A percentile compares a stretch with the other conserved stretches of the same genome.
Conservation (phyloP, 306 rosid species). For the Cucurbita argyrosperma region DNA sequence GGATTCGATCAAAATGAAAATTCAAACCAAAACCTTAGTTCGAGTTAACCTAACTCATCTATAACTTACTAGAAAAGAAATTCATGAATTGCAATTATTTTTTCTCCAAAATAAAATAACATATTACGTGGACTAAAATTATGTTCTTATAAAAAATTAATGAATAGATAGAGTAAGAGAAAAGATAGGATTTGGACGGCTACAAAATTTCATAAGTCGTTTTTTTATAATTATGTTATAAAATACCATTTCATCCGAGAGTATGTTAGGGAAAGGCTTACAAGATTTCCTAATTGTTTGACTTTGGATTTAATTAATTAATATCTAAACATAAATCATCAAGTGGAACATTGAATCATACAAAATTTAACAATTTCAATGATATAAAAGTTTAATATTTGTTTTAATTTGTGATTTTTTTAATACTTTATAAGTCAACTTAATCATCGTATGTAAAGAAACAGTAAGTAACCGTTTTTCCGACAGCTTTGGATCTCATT, state of each 20-base stretch:
- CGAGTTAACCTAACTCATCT: too few species aligned
- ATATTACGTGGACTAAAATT: background rate
- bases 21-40: too few species aligned
- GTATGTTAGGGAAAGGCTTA: background rate
- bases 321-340: background rate
- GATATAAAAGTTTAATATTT: too few species aligned
- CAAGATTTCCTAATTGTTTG: background rate
- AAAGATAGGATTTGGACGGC: background rate
- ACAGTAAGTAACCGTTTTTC: background rate
- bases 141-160: too few species aligned
- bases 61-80: too few species aligned
- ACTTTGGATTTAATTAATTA: background rate
- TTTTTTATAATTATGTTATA: background rate
- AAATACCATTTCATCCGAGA: background rate
- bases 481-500: slow-evolving; percentile 23
- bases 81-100: too few species aligned
- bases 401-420: too few species aligned
- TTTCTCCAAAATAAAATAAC: too few species aligned
- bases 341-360: background rate
- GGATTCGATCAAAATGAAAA: too few species aligned
- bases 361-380: too few species aligned
- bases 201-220: background rate
- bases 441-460: background rate
- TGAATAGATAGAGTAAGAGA: background rate
- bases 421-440: background rate